Base-by-base conservation (phyloP, 2,329 filamentous ascomycete genomes). In the Sarocladium strictum region DNA sequence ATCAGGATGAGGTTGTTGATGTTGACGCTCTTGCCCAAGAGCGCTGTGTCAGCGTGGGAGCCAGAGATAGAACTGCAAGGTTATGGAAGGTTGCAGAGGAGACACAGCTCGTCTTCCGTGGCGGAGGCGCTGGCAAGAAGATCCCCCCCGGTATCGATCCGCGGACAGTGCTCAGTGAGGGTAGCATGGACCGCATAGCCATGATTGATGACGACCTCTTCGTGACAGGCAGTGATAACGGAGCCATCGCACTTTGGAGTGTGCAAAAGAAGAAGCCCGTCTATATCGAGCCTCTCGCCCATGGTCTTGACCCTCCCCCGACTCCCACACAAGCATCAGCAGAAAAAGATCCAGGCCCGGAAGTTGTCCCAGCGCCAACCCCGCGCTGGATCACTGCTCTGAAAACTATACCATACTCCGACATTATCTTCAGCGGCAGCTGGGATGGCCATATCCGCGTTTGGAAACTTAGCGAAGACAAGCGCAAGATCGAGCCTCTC, bases 81-180 rank as follows among this genome's bases (percentile, higher is more conserved):
- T 73, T 96, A 62, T 99, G 94, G 94, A 97, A 97, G 71, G 92
- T 99, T 1, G 84, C 90, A 3, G 94, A 99, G 63, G 93, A 99
- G 73, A 90, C 88, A 1, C 94, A 99, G 68, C 81, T 99, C 6
- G 92, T 97, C 2, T 99, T 97, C 71, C 86, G 93, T 49, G 93
- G 92, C 56, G 90, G 91, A 58, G 87, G 85, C 40, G 75, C 78
- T 24, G 77, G 79, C 58, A 81, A 79, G 62, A 83, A 81, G 62
- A 65, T 66, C 32, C 64, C 64, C 2, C 63, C 67, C 2, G 66
- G 67, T 57, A 60, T 77, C 14, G 72, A 79, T 59, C 74, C 77
- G 3, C 73, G 74, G n/a, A 80, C 78, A 2, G 67, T 80, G n/a
- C 75, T 79, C n/a, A 75, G 78, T 62, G 80, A 97, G 69, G 93